Percentiles rank a stretch among this genome's conserved stretches.
These are phyloP conservation scores for Salix brachista DNA, from an alignment of 345 rosid genomes.

Conservation along the genomic window DNA sequence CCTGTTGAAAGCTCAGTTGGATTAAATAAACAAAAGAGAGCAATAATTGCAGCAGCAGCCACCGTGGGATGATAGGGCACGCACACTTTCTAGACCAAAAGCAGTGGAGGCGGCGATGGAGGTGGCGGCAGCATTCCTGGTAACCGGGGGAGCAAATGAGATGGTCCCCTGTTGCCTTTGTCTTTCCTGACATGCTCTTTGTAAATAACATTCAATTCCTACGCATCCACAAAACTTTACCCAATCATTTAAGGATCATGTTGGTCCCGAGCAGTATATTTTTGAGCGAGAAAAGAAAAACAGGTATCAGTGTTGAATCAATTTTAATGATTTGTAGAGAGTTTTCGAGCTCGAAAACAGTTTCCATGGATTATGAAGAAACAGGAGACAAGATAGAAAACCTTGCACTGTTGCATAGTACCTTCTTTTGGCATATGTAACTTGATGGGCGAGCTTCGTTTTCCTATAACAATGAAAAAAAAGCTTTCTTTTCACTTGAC, in stretches of 20 bases:
- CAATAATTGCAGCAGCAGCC: not conserved
- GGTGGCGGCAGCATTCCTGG: constrained; percentile 31
- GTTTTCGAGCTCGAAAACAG: too few species aligned
- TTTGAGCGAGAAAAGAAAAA: not conserved
- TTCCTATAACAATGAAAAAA: not conserved
- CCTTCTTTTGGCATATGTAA: not conserved
- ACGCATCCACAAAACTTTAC: not conserved
- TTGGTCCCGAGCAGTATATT: not conserved
- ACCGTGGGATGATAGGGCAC: not conserved
- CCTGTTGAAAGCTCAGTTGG: not conserved
- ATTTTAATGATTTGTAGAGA: too few species aligned
- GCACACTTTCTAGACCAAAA: not conserved
- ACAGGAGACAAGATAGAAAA: too few species aligned
- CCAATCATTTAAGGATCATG: constrained; percentile 14
- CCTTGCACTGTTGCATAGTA: too few species aligned
- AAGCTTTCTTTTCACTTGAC: not conserved
- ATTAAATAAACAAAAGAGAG: not conserved
- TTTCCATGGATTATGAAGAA: too few species aligned
- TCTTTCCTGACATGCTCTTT: not conserved
- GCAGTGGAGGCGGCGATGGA: not conserved
- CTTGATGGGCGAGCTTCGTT: not conserved
- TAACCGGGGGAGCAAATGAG: constrained; percentile 44
- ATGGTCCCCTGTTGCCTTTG: constrained; percentile 33
- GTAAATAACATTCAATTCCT: not conserved
- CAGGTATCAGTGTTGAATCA: too few species aligned